Evolutionary conservation across 1,284 basidiomycete genomes (phyloP), one percentile per base, ranked within the genome.

Genomic region (Quambalaria eucalypti): DNA sequence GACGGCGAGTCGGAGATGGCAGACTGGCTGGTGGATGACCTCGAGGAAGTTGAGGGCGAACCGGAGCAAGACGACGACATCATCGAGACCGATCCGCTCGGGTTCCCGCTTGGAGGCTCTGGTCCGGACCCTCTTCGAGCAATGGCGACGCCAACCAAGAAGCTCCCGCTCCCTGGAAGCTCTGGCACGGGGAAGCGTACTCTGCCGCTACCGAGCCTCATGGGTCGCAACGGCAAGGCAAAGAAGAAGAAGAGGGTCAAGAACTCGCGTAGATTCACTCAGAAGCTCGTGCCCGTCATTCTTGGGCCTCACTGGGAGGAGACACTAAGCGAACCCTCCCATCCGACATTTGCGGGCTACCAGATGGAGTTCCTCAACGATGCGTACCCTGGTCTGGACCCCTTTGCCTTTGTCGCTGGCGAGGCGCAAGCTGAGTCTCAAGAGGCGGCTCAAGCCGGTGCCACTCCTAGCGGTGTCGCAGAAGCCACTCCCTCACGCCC

Each of bases 1-100:
- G 66, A 70, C n/a, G 56, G 50, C 7, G 71, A 73, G 42, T 71
- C 69, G 4, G 72, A 74, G 54, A 68, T 73, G 69, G 68, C 70
- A 48, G 72, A 73, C 36, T 74, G 69, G 69, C 62, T 74, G 9
- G 71, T 68, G 5, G 71, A 74, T 47, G 72, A 74, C 40, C 42
- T 73, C 21, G 72, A 74, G 51, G 68, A 66, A 10, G 68, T 65
- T n/a, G 66, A 67, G 21, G 66, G 65, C 14, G 66, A 58, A 16
- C 54, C 51, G 48, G 52, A 58, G 7, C 50, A 56, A 8, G 68
- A 64, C 25, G 59, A 56, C 28, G 52, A 61, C 36, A 51, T 64
- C 28, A 46, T 68, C 26, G 68, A 64, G 48, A 57, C 64, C 38
- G 58, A 66, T 52, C 55, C 56, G 2, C 52, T 55, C 8, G 64